phyloP scores from a whole-genome alignment of 2,329 filamentous ascomycete species.

The Aspergillus udagawae region DNA sequence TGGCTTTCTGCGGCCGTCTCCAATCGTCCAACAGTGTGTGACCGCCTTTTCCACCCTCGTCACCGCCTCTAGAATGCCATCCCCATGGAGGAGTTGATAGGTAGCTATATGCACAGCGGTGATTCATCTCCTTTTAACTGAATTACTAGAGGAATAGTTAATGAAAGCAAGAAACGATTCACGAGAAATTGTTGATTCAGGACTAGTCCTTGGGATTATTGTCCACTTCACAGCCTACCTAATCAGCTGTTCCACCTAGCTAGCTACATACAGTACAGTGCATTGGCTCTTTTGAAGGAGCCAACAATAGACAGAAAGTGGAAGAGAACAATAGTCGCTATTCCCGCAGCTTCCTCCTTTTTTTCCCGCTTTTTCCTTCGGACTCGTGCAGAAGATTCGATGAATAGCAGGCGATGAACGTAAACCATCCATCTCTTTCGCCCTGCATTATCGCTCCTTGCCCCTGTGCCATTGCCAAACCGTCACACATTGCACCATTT shows the following conservation, averaged over 20 bases:
- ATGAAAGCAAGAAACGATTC: not conserved
- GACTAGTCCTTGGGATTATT: conserved; percentile 7
- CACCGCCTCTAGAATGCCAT: not conserved
- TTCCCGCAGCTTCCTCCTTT: conserved; percentile 15
- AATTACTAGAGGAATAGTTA: too few species aligned
- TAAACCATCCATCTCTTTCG: not conserved
- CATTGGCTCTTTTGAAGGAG: conserved; percentile 7
- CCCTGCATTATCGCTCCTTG: not conserved
- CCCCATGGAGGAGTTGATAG: not conserved
- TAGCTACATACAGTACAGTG: conserved; percentile 28
- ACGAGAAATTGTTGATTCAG: not conserved
- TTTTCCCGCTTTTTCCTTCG: conserved; percentile 3
- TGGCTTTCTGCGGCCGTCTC: not conserved
- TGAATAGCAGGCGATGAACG: too few species aligned
- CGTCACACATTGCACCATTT: conserved; percentile 1
- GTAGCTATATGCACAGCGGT: not conserved
- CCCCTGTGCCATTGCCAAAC: not conserved
- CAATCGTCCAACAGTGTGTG: not conserved
- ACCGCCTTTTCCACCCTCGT: not conserved
- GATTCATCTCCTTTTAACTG: too few species aligned
- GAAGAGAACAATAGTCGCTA: conserved; percentile 11
- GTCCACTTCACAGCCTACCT: conserved; percentile 7
- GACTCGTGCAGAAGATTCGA: not conserved
- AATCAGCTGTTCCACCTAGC: conserved; percentile 17
- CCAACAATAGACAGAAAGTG: conserved; percentile 10